Conservation (phyloP, 371 early-diverging fungal genomes). For the Parasitella parasitica region DNA sequence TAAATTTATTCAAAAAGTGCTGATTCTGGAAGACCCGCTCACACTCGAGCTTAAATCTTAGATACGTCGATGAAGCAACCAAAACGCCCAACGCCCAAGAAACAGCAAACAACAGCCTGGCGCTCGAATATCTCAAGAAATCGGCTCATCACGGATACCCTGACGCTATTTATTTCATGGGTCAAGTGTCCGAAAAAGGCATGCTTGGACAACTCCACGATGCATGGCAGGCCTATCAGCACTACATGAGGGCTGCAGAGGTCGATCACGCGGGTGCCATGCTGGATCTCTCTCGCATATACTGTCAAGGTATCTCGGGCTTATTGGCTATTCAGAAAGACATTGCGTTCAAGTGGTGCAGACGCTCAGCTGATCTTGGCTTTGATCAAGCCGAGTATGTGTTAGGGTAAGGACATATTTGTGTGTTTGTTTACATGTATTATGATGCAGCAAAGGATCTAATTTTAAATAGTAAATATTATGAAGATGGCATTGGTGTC, state of each 20-base stretch:
- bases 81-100: slow-evolving; percentile 10
- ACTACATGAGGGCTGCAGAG: slow-evolving; percentile 41
- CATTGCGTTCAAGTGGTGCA: slow-evolving; percentile 43
- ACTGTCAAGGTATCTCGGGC: slow-evolving; percentile 29
- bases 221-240: slow-evolving; percentile 26
- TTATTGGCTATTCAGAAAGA: slow-evolving; percentile 22
- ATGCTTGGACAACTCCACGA: slow-evolving; percentile 26
- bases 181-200: slow-evolving; percentile 20
- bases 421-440: not conserved
- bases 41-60: not conserved
- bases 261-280: slow-evolving; percentile 35
- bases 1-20: no score
- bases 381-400: slow-evolving; percentile 38
- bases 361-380: slow-evolving; percentile 34
- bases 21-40: no score
- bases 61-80: not conserved
- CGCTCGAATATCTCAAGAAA: slow-evolving; percentile 31
- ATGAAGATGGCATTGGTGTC: slow-evolving; percentile 31
- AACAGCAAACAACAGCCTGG: slow-evolving; percentile 8
- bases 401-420: slow-evolving; percentile 33
- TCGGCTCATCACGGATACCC: slow-evolving; percentile 27
- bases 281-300: slow-evolving; percentile 35
- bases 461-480: slow-evolving; percentile 18
- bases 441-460: slow-evolving; percentile 38
- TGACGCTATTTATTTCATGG: slow-evolving; percentile 27